phyloP scores from a whole-genome alignment of 2,329 filamentous ascomycete species.

The Sporothrix variecibatus region DNA sequence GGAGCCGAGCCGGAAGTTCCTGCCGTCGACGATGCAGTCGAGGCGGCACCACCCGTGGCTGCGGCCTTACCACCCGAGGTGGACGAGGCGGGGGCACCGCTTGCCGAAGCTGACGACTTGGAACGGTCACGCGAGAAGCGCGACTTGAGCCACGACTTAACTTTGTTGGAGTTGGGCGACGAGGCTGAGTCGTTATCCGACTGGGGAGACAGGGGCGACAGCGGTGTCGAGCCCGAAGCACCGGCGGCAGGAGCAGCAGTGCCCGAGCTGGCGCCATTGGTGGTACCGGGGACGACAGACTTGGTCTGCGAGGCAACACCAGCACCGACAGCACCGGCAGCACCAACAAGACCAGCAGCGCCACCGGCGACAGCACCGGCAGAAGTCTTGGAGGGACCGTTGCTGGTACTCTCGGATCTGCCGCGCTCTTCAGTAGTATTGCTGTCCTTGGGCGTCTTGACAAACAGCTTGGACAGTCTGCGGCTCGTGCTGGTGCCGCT shows the following conservation, averaged over 20 bases:
- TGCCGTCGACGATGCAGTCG: background rate
- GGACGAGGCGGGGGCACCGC: background rate
- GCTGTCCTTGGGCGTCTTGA: constrained; percentile 18
- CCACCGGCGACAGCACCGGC: background rate
- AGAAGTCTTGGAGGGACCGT: background rate
- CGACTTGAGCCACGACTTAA: constrained; percentile 49
- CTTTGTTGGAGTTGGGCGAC: constrained; percentile 36
- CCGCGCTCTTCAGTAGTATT: background rate
- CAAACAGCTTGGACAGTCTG: constrained; percentile 27
- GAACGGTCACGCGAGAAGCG: constrained; percentile 42
- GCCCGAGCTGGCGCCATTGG: constrained; percentile 4
- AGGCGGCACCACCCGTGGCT: background rate
- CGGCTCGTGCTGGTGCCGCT: constrained; percentile 2
- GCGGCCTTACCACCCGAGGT: background rate
- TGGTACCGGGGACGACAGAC: background rate
- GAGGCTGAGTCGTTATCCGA: constrained; percentile 29
- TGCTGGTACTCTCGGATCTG: background rate
- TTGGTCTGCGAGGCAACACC: background rate
- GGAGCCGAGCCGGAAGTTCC: background rate
- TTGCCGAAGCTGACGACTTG: constrained; percentile 33
- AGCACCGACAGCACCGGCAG: constrained; percentile 20
- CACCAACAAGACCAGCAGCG: constrained; percentile 11
- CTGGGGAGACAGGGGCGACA: constrained; percentile 25
- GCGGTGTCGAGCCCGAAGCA: background rate
- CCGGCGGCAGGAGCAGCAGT: background rate